Percentiles rank a stretch among this genome's conserved stretches.
These are phyloP conservation scores for Euphorbia lathyris DNA, from an alignment of 345 rosid species.

Conservation along the genomic window DNA sequence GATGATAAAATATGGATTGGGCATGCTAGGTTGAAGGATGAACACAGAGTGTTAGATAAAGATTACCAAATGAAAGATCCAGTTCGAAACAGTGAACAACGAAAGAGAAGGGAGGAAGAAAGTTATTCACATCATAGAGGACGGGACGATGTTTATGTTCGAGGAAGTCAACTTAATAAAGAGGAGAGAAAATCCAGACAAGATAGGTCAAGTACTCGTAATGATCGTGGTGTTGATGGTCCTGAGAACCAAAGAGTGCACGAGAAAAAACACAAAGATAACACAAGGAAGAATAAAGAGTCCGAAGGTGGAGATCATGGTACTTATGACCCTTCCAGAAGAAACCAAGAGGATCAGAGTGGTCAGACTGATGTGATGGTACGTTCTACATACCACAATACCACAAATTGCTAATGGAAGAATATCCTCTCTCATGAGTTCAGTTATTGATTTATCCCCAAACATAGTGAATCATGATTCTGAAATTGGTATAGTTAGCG, in stretches of 20 bases:
- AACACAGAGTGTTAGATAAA: conserved; percentile 58
- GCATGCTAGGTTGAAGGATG: conserved; percentile 58
- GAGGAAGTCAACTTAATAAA: conserved; percentile 42
- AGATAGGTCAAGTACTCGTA: conserved; percentile 56
- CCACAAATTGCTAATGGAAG: neutral
- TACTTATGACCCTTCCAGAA: conserved; percentile 44
- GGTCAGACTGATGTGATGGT: conserved; percentile 64
- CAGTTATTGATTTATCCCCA: conserved; percentile 18
- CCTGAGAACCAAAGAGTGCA: conserved; percentile 58
- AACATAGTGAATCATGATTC: conserved; percentile 12
- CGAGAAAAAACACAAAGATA: conserved; percentile 69
- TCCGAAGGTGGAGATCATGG: conserved; percentile 52
- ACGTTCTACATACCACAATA: conserved; percentile 32
- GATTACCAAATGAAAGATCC: conserved; percentile 63
- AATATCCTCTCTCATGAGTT: conserved; percentile 15
- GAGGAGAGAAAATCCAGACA: conserved; percentile 74
- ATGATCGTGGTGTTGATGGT: conserved; percentile 46
- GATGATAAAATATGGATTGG: conserved; percentile 70
- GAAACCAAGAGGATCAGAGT: conserved; percentile 65
- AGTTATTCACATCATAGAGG: conserved; percentile 52
- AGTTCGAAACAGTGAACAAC: conserved; percentile 56
- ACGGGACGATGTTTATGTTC: conserved; percentile 56
- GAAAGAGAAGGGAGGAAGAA: conserved; percentile 76
- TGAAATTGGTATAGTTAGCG: conserved; percentile 12
- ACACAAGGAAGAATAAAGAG: conserved; percentile 60